Conservation (phyloP, 768 basidiomycete species). For the Russula sp. region DNA sequence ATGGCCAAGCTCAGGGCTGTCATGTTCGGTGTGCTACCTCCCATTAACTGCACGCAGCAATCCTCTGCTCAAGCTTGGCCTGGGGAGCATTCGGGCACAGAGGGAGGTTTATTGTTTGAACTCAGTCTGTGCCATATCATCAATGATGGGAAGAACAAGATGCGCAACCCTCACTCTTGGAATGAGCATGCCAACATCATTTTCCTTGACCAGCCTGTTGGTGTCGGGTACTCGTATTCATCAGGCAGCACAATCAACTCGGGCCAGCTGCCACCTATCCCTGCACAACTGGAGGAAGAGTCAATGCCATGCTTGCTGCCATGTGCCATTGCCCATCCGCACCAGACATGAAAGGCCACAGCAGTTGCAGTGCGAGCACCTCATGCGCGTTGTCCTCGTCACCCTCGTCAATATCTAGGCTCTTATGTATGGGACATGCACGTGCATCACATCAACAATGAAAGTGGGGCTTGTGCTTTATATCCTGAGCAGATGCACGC, state of each 20-base stretch:
- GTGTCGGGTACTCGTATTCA: conserved; percentile 86
- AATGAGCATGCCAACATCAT: conserved; percentile 71
- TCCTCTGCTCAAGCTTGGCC: conserved; percentile 28
- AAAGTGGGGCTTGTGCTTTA: too few species aligned
- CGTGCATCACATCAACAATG: too few species aligned
- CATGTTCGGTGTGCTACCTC: conserved; percentile 65
- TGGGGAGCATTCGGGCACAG: conserved; percentile 21
- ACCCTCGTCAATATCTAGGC: too few species aligned
- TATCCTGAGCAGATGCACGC: too few species aligned
- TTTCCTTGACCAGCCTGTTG: conserved; percentile 75
- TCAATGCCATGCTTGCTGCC: conserved; percentile 28
- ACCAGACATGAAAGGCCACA: too few species aligned
- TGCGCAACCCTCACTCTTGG: conserved; percentile 78
- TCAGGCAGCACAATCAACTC: conserved; percentile 33
- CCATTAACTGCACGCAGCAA: conserved; percentile 32
- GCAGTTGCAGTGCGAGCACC: too few species aligned
- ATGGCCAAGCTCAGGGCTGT: conserved; percentile 92
- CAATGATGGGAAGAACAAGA: conserved; percentile 47
- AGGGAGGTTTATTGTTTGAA: conserved; percentile 21
- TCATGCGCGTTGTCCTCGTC: too few species aligned
- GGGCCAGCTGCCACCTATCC: conserved; percentile 4
- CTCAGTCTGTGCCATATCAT: conserved; percentile 20
- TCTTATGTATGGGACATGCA: too few species aligned
- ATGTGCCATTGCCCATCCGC: conserved; percentile 24
- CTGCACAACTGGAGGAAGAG: conserved; percentile 10